Evolutionary conservation across 2,329 filamentous ascomycete genomes (phyloP).

Genomic region (Phaeosphaeria sp.): DNA sequence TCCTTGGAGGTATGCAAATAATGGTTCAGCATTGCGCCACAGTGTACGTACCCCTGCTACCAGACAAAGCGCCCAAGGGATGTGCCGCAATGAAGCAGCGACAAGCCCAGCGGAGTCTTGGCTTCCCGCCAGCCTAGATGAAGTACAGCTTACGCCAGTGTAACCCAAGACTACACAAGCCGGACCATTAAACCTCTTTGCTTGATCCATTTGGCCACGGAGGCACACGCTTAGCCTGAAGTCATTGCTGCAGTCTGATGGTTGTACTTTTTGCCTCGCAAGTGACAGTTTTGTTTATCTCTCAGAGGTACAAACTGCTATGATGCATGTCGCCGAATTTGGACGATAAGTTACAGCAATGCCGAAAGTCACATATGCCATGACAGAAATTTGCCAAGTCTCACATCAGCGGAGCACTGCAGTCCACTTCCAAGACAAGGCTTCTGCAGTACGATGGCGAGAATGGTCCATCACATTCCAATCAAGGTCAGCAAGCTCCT

Average conservation of each 20-base stretch:
- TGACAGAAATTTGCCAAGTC: neutral
- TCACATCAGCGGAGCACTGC: neutral
- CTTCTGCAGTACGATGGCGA: neutral
- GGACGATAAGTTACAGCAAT: neutral
- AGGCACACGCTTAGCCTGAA: neutral
- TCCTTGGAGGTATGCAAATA: neutral
- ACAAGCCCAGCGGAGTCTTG: conserved; percentile 24
- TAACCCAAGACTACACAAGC: conserved; percentile 15
- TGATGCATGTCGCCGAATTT: neutral
- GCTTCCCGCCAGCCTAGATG: conserved; percentile 15
- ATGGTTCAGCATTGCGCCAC: conserved; percentile 4
- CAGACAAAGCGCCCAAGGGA: conserved; percentile 6
- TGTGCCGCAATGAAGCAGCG: conserved; percentile 9
- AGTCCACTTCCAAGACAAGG: neutral
- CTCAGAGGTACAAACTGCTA: neutral
- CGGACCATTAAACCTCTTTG: conserved; percentile 10
- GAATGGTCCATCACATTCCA: neutral
- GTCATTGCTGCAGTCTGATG: neutral
- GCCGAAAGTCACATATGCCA: neutral
- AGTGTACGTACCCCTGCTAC: conserved; percentile 2
- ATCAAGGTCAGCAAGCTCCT: neutral
- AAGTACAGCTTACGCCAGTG: conserved; percentile 9
- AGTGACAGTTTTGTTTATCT: neutral
- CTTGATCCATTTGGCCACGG: conserved; percentile 14
- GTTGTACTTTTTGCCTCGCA: neutral